Evolutionary conservation across 2,329 filamentous ascomycete species (phyloP).

Genomic region (Waltergamsia citrina): DNA sequence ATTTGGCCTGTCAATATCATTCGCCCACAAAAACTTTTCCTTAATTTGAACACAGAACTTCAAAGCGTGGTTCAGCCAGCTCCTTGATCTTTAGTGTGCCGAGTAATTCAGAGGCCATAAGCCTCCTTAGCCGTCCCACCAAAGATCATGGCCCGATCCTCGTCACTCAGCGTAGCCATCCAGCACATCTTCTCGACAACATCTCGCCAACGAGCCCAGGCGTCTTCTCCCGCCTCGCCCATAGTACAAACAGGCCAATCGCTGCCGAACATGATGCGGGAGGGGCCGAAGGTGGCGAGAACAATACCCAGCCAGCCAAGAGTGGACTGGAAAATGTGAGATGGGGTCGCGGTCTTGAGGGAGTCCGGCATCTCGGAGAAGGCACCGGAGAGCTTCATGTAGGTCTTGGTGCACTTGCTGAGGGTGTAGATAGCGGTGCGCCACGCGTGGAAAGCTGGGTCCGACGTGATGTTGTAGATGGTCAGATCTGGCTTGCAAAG

Average conservation of each 20-base stretch:
- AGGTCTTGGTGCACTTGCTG: slow-evolving; percentile 54
- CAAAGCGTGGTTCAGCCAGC: background rate
- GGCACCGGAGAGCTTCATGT: slow-evolving; percentile 84
- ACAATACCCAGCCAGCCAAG: slow-evolving; percentile 65
- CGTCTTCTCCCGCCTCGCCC: slow-evolving; percentile 31
- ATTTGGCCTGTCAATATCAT: too few relatives aligned
- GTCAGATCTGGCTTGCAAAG: slow-evolving; percentile 79
- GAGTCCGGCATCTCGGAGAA: slow-evolving; percentile 68
- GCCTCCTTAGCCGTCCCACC: slow-evolving; percentile 61
- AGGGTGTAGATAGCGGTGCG: slow-evolving; percentile 58
- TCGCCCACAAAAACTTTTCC: too few relatives aligned
- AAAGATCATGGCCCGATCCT: slow-evolving; percentile 61
- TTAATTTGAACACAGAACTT: background rate
- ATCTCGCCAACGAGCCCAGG: slow-evolving; percentile 68
- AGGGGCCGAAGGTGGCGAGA: slow-evolving; percentile 61
- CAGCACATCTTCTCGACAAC: slow-evolving; percentile 61
- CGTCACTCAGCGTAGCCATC: slow-evolving; percentile 49
- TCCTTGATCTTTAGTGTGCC: background rate
- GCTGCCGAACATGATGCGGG: slow-evolving; percentile 78
- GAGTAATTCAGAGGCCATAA: slow-evolving; percentile 43
- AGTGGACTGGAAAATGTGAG: slow-evolving; percentile 53
- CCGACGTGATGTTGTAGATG: slow-evolving; percentile 44
- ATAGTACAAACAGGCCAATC: slow-evolving; percentile 91
- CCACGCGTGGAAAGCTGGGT: slow-evolving; percentile 59
- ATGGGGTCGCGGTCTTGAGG: slow-evolving; percentile 35